These are phyloP conservation scores for Nymphaea colorata DNA, from an alignment of 164 flowering plant species.

Conservation along the genomic window DNA sequence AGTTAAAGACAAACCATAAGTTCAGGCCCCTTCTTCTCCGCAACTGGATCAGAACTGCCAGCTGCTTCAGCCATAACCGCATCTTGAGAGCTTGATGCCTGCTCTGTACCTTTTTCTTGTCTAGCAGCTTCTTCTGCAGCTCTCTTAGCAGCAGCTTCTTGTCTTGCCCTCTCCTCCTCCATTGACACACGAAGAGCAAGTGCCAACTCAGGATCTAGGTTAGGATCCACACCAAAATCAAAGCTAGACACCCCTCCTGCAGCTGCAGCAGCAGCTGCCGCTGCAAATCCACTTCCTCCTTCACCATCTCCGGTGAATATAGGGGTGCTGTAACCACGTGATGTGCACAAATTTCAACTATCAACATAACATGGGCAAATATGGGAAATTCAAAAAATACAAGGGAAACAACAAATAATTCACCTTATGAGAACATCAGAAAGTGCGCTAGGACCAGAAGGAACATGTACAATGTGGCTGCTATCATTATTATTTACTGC, in stretches of 20 bases:
- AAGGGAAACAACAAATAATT: background rate
- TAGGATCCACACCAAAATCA: slow-evolving; percentile 98
- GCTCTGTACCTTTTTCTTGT: slow-evolving; percentile 58
- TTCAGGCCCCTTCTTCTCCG: slow-evolving; percentile 34
- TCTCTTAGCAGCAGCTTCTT: slow-evolving; percentile 94
- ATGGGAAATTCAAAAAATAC: too few relatives aligned
- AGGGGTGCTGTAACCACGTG: slow-evolving; percentile 50
- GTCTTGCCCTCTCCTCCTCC: slow-evolving; percentile 99
- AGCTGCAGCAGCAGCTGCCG: slow-evolving; percentile 75
- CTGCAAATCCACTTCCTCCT: slow-evolving; percentile 90
- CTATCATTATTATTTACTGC: slow-evolving; percentile 82
- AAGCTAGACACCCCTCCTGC: slow-evolving; percentile 69
- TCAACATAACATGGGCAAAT: too few relatives aligned
- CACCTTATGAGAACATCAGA: slow-evolving; percentile 92
- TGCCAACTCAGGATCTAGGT: slow-evolving; percentile 93
- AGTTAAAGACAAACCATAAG: slow-evolving; percentile 23
- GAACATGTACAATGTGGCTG: slow-evolving; percentile 89
- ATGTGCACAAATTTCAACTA: background rate
- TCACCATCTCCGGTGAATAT: slow-evolving; percentile 94
- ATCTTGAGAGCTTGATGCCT: slow-evolving; percentile 48
- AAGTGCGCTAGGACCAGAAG: slow-evolving; percentile 74
- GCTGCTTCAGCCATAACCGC: slow-evolving; percentile 51
- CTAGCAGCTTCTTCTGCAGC: slow-evolving; percentile 76
- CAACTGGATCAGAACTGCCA: slow-evolving; percentile 28
- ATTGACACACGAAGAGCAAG: slow-evolving; percentile 95